Evolutionary conservation across 257 asterid genomes (phyloP).

Genomic region (Agastache rugosa): DNA sequence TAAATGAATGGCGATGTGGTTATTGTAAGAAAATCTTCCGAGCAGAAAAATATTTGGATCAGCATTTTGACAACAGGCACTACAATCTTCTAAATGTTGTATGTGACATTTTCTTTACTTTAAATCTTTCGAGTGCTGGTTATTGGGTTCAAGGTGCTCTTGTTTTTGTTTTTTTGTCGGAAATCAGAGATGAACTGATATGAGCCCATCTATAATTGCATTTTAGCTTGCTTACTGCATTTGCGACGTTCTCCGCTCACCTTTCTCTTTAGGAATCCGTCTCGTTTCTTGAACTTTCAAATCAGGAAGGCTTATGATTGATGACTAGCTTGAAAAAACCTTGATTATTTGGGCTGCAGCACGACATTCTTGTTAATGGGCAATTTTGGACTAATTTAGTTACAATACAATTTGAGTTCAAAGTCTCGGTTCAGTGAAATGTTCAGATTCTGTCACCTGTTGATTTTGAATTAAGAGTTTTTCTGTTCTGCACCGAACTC

Average conservation of each 20-base stretch:
- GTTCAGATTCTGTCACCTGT: neutral
- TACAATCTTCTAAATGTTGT: constrained; percentile 79
- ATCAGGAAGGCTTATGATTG: neutral
- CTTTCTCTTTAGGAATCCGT: neutral
- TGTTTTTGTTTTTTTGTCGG: neutral
- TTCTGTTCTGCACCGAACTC: neutral
- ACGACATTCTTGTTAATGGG: neutral
- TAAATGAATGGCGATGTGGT: constrained; percentile 91
- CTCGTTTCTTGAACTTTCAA: neutral
- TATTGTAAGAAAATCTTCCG: constrained; percentile 86
- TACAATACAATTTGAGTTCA: too few relatives aligned
- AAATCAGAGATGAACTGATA: constrained; percentile 6
- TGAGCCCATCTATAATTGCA: constrained; percentile 1
- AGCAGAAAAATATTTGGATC: constrained; percentile 85
- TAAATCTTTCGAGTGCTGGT: constrained; percentile 12
- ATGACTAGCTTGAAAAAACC: neutral
- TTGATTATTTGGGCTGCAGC: constrained; percentile 15
- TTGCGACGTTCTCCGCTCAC: neutral
- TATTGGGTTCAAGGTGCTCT: constrained; percentile 17
- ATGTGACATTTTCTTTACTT: constrained; percentile 43
- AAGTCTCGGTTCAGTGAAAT: neutral
- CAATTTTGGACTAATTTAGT: neutral
- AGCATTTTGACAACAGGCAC: constrained; percentile 95
- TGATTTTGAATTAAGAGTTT: neutral
- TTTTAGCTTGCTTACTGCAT: constrained; percentile 18